Evolutionary conservation across 306 rosid genomes (phyloP).

Genomic region (Myrica gale): DNA sequence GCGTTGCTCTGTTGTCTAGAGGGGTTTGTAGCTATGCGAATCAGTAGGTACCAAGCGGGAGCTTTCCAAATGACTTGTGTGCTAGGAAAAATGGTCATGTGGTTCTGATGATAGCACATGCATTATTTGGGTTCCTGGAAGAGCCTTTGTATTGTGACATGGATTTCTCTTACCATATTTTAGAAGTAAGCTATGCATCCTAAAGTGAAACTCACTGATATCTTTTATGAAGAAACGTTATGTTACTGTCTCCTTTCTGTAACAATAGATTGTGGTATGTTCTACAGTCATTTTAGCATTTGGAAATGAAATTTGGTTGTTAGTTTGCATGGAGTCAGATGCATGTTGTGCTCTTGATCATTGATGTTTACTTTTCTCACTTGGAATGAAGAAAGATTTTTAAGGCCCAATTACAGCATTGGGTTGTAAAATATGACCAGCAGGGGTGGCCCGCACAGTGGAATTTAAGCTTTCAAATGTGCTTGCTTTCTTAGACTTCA

Average conservation of each 20-base stretch:
- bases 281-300: not conserved
- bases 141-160: not conserved
- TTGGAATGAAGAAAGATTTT: not conserved
- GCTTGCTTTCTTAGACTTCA: constrained; percentile 10
- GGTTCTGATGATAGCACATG: constrained; percentile 16
- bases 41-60: not conserved
- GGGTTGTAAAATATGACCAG: not conserved
- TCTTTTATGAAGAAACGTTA: too few relatives aligned
- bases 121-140: constrained; percentile 8
- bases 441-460: not conserved
- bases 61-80: not conserved
- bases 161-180: constrained; percentile 11
- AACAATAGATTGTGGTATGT: too few relatives aligned
- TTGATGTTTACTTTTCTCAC: not conserved
- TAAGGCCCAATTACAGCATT: not conserved
- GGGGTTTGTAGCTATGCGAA: not conserved
- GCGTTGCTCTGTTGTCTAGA: not conserved
- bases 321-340: too few relatives aligned
- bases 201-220: too few relatives aligned
- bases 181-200: not conserved
- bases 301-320: not conserved
- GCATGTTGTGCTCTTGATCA: not conserved
- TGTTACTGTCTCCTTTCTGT: too few relatives aligned
- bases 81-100: too few relatives aligned
- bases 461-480: constrained; percentile 11